Evolutionary conservation across 106 monocot species (phyloP), one percentile per base, ranked within the genome.

Genomic region (Dendrobium huoshanense): DNA sequence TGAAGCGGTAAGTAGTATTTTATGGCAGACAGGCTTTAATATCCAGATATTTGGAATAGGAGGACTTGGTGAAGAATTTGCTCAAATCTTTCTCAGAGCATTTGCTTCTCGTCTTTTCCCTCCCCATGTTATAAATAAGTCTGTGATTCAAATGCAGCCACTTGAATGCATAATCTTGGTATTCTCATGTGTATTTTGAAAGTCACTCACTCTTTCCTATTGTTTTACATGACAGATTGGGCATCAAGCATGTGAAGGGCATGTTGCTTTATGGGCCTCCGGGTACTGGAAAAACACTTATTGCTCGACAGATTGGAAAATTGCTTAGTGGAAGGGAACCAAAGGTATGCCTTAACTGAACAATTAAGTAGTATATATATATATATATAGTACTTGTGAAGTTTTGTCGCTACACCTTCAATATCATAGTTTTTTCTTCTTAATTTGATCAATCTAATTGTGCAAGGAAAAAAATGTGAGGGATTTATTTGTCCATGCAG

Each of bases 401-500:
- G 10, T 72, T 72, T 29, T 15, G 64, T 13, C 16, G 20, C 29
- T 31, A 70, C 31, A 70, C 2, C 9, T 31, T 67, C 19, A n/a
- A 70, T 40, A 70, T 68, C 31, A 11, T 68, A 11, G 61, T 8
- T 13, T 33, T 33, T 29, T 68, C 2, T 11, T 27, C 6, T 70
- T 70, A 31, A 70, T 27, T 13, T 11, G 27, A 70, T 70, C 7
- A 7, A 70, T 1, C 68, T 33, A 33, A 31, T 33, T 33, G 8
- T 31, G 3, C 33, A 33, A 33, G 25, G 2, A 70, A 33, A 33
- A 99, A 82, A 99, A 99, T 86, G 98, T 99, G 72, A 95, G 98
- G 81, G 98, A 99, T 87, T 90, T 99, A 84, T 99, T 99, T 95
- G 92, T 95, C 75, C 95, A 99, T 91, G 98, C 98, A 79, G 98